Evolutionary conservation across 257 asterid species (phyloP).

Genomic region (Ehretia macrophylla): DNA sequence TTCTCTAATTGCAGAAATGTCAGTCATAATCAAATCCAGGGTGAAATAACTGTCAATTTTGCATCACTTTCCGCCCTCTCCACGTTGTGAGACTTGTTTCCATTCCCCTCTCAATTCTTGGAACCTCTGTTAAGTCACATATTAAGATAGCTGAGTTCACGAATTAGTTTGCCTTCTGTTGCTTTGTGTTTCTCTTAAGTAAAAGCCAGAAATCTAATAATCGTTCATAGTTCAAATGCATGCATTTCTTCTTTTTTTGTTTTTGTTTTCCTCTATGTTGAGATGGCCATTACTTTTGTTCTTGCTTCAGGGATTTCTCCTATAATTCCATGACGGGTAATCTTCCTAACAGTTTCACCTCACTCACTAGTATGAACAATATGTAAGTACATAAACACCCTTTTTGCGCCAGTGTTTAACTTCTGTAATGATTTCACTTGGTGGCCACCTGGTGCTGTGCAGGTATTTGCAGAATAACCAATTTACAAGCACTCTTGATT

Average conservation of each 20-base stretch:
- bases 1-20: conserved; percentile 47
- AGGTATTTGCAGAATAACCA: conserved; percentile 94
- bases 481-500: conserved; percentile 79
- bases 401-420: conserved; percentile 1
- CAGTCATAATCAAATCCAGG: conserved; percentile 70
- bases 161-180: no score
- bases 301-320: conserved; percentile 75
- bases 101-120: conserved; percentile 6
- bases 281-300: conserved; percentile 9
- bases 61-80: conserved; percentile 60
- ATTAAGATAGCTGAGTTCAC: no score
- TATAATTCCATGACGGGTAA: conserved; percentile 61
- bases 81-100: conserved; percentile 55
- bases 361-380: conserved; percentile 44
- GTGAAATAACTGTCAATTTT: conserved; percentile 50
- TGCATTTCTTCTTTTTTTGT: background rate
- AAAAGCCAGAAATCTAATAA: no score
- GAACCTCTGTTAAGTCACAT: background rate
- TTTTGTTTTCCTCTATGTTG: background rate
- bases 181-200: no score
- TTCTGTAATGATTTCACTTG: background rate
- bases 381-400: conserved; percentile 51
- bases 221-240: background rate
- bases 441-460: conserved; percentile 19
- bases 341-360: conserved; percentile 70